Base-by-base conservation (phyloP, 805 yeast genomes). In the Kodamaea kakaduensis region DNA sequence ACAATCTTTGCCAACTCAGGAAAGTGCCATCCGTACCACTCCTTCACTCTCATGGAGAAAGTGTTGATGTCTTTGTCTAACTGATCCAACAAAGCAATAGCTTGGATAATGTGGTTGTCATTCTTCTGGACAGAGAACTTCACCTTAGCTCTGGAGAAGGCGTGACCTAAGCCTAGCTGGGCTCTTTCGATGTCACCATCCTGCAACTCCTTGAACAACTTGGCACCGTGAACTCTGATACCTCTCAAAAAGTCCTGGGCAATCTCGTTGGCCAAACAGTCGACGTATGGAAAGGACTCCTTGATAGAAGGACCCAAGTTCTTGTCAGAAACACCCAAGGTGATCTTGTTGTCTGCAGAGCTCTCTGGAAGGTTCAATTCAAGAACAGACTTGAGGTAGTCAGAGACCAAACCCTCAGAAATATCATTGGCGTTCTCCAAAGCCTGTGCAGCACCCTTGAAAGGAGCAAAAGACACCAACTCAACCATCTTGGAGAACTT, bases 11-110 rank as follows among this genome's bases (percentile, higher is more conserved):
- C 93, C 68, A 88, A 77, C 71, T 88, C 97, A 41, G 97, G 97
- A 81, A 93, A 88, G 63, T 88, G 97, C 97, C 97, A 88, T 54
- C 96, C 95, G 69, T 88, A 88, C 97, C 97, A 88, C 69, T 88
- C 97, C 71, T 88, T 86, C 48, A 84, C 93, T 68, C 97, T 81
- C 97, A 88, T 88, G 41, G 96, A 82, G 63, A 85, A 93, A 42
- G 96, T 89, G 74, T 93, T 93, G 66, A 93, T 84, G 62, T 93
- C 98, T 71, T 94, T 94, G 70, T 93, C 98, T 56, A 93, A 80
- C 69, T 93, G 96, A 61, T 94, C 98, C 56, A 93, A 77, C 51
- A 90, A 74, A 33, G 98, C 97, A 71, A 93, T 93, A 35, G 98
- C 96, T 74, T 93, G 98, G 61, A 93, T 93, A 60, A 93, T 93